Conservation (phyloP, 2,329 filamentous ascomycete genomes). For the Neofusicoccum ribis region DNA sequence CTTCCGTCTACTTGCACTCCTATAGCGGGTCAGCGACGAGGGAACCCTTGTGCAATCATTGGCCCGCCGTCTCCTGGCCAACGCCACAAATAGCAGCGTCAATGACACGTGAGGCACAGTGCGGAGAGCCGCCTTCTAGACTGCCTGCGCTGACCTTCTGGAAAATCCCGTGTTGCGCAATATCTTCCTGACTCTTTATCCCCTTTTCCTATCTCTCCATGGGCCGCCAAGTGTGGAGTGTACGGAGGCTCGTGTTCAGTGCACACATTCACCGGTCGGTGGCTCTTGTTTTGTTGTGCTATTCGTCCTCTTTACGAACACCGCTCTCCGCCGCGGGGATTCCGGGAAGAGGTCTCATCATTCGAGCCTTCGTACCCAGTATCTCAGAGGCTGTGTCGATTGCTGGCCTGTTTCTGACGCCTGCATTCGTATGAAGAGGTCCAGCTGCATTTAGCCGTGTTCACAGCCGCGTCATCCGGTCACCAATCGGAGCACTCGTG, state of each 20-base stretch:
- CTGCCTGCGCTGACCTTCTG: not conserved
- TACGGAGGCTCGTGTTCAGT: not conserved
- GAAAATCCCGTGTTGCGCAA: slow-evolving; percentile 3
- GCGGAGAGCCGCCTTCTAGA: not conserved
- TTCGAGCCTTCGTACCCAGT: too few species aligned
- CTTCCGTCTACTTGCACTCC: not conserved
- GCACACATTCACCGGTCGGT: not conserved
- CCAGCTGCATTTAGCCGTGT: not conserved
- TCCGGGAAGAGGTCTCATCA: too few species aligned
- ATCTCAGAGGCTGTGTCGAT: not conserved
- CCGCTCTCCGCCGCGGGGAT: not conserved
- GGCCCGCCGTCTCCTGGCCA: not conserved
- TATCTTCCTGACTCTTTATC: not conserved
- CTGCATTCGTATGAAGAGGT: not conserved
- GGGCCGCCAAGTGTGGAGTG: not conserved
- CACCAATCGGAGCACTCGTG: not conserved
- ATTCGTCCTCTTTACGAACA: not conserved
- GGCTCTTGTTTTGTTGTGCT: not conserved
- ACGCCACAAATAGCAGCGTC: not conserved
- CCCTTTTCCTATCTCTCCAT: not conserved
- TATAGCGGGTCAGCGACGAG: not conserved
- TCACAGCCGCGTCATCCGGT: slow-evolving; percentile 10
- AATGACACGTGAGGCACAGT: not conserved
- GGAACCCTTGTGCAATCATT: not conserved
- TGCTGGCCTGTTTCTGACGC: not conserved